Percentiles rank a stretch among this genome's conserved stretches.
phyloP scores from a whole-genome alignment of 768 basidiomycete genomes.

The Mycena filopes region DNA sequence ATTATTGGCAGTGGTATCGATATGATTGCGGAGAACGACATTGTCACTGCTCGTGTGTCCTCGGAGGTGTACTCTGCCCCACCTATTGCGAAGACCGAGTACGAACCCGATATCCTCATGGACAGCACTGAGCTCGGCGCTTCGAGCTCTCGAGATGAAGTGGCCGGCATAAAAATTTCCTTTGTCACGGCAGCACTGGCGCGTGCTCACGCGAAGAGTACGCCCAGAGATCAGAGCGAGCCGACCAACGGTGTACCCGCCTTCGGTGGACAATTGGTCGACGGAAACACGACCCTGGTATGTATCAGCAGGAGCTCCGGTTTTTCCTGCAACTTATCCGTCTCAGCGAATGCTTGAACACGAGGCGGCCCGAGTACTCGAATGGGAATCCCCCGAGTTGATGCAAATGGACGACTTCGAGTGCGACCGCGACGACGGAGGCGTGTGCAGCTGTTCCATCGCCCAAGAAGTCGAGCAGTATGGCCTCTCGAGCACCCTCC shows the following conservation, averaged over 20 bases:
- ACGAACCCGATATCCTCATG: too few species aligned
- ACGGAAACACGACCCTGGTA: constrained; percentile 37
- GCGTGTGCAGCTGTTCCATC: constrained; percentile 37
- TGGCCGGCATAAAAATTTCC: constrained; percentile 28
- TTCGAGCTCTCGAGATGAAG: too few species aligned
- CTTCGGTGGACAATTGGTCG: constrained; percentile 36
- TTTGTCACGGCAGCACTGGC: constrained; percentile 38
- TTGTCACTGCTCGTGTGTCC: constrained; percentile 27
- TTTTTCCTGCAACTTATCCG: too few species aligned
- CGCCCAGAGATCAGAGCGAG: constrained; percentile 28
- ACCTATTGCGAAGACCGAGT: background rate
- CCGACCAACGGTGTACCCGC: constrained; percentile 34
- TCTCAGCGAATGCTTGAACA: constrained; percentile 32
- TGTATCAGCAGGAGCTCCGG: too few species aligned
- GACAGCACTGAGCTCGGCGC: too few species aligned
- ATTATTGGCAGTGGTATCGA: constrained; percentile 11
- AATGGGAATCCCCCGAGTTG: constrained; percentile 21
- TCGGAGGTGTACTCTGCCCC: background rate
- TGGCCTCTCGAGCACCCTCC: constrained; percentile 38
- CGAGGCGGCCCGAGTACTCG: constrained; percentile 34
- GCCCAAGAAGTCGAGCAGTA: constrained; percentile 37
- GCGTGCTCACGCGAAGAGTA: constrained; percentile 27
- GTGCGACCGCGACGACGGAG: constrained; percentile 21
- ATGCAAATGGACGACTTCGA: constrained; percentile 18
- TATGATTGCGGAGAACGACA: constrained; percentile 26